These are phyloP conservation scores for Epichloe coenophiala DNA, from an alignment of 2,329 filamentous ascomycete species.

Conservation along the genomic window DNA sequence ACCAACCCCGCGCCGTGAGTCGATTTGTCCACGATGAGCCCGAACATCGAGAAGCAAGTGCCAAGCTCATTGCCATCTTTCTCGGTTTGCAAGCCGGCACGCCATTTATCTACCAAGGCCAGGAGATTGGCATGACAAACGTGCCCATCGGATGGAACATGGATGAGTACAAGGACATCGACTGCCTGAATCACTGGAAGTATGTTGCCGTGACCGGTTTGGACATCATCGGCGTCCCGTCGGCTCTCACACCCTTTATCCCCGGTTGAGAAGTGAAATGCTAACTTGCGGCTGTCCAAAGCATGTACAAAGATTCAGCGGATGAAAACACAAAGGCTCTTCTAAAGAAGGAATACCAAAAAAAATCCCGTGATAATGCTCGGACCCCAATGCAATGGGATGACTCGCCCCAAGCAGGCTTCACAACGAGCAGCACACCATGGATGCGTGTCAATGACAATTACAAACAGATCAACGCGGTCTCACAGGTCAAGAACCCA, in stretches of 20 bases:
- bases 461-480: conserved; percentile 49
- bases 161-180: conserved; percentile 56
- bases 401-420: conserved; percentile 45
- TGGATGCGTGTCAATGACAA: conserved; percentile 62
- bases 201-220: conserved; percentile 11
- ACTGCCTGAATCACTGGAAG: conserved; percentile 39
- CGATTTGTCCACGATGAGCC: conserved; percentile 39
- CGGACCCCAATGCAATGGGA: conserved; percentile 64
- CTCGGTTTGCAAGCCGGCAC: conserved; percentile 47
- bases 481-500: conserved; percentile 31
- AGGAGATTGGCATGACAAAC: conserved; percentile 56
- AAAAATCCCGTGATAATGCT: conserved; percentile 55
- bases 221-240: neutral
- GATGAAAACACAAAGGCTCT: conserved; percentile 24
- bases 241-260: too few species aligned
- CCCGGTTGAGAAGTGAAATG: neutral
- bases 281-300: conserved; percentile 12
- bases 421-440: conserved; percentile 41
- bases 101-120: conserved; percentile 55
- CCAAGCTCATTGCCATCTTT: conserved; percentile 47
- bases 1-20: conserved; percentile 47
- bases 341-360: conserved; percentile 33
- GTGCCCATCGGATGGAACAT: conserved; percentile 47
- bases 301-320: conserved; percentile 23
- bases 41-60: conserved; percentile 32